Evolutionary conservation across 2,329 filamentous ascomycete species (phyloP).

Genomic region (Colletotrichum chrysophilum): DNA sequence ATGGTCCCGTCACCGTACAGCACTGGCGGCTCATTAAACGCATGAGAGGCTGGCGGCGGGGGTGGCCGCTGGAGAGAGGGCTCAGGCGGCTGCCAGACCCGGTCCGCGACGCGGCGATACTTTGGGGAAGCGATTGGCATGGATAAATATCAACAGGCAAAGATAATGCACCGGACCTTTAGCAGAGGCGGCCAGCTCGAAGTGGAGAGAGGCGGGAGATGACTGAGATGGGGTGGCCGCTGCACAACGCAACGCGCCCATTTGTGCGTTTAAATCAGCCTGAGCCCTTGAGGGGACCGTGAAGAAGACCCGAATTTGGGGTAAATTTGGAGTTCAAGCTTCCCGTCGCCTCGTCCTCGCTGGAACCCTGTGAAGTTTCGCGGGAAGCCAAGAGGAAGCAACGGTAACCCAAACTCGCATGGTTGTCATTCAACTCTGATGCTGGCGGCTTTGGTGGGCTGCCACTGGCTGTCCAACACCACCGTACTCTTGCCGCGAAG

Average conservation of each 20-base stretch:
- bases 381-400: not conserved
- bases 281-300: not conserved
- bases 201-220: not conserved
- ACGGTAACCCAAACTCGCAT: not conserved
- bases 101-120: not conserved
- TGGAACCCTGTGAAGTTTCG: not conserved
- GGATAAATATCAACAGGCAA: constrained; percentile 9
- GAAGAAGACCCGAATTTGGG: not conserved
- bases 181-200: not conserved
- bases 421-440: not conserved
- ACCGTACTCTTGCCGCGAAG: not conserved
- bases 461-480: not conserved
- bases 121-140: constrained; percentile 5
- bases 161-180: not conserved
- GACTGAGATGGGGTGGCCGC: not conserved
- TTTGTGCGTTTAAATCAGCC: constrained; percentile 24
- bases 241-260: constrained; percentile 13
- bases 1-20: constrained; percentile 18
- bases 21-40: not conserved
- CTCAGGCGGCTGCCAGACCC: not conserved
- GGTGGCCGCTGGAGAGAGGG: not conserved
- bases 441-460: constrained; percentile 15
- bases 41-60: not conserved
- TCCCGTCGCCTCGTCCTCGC: not conserved
- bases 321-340: not conserved